Base-by-base conservation (phyloP, 495 filamentous ascomycete species). In the Stereocaulon alpinum region DNA sequence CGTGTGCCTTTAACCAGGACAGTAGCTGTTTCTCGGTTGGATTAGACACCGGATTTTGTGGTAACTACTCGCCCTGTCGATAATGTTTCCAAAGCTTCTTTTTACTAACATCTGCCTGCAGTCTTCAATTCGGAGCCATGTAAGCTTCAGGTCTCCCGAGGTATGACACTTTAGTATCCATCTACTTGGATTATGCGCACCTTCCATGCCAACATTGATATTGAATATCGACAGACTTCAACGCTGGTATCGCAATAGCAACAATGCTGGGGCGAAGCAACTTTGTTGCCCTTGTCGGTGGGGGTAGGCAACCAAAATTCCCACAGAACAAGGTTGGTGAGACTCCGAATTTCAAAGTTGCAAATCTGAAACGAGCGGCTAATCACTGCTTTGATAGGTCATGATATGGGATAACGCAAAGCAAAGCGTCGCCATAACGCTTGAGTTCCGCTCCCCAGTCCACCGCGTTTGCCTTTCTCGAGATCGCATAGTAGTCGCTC, bases 341-440 rank as follows among this genome's bases (percentile, higher is more conserved):
- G 56, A 61, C 32, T 61, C 34, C n/a, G 44, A 34, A 52, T 44
- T 3, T 32, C 20, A 18, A 22, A 41, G 15, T 30, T 4, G 20
- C 29, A 20, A n/a, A 40, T 56, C 52, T 54, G 47, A 45, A 44
- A 63, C 0, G 2, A 11, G 15, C 32, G 27, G 18, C 47, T 54
- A 20, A 58, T 10, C 7, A n/a, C 59, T 55, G 11, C 34, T 56
- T 14, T 17, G n/a, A 40, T 53, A 89, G 86, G 77, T 91, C 60
- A 81, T 95, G 30, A 87, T 96, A 60, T 98, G 92, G 93, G 91
- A 97, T 69, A 89, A 95, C 64, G 78, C 77, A 27, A 89, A 87
- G 63, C 82, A 86, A 62, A 88, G 87, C 65, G 78, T 82, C 6
- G 85, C 81, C 29, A 80, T 91, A 47, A 82, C 82, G 0, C 79